Evolutionary conservation across 164 flowering plant genomes (phyloP).

Genomic region (Vitis labrusca): DNA sequence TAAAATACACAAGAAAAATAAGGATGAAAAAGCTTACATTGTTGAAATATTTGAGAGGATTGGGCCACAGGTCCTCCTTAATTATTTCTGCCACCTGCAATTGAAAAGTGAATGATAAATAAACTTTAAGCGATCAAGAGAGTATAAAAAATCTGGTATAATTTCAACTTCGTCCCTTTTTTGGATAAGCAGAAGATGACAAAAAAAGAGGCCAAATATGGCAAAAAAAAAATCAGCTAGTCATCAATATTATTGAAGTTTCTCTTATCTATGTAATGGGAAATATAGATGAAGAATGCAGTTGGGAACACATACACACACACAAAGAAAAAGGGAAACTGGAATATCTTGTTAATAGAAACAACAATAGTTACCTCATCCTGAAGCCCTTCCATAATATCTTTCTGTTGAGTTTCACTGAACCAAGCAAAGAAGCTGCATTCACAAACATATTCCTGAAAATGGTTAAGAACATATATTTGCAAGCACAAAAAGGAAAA

Average conservation of each 20-base stretch:
- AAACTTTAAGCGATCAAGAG: neutral
- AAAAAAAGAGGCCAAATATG: neutral
- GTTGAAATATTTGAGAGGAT: slow-evolving; percentile 55
- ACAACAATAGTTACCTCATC: slow-evolving; percentile 35
- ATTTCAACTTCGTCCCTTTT: neutral
- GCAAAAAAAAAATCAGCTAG: neutral
- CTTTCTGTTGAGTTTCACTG: slow-evolving; percentile 38
- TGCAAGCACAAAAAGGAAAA: neutral
- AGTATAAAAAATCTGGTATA: neutral
- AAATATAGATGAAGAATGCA: neutral
- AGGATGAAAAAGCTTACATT: slow-evolving; percentile 27
- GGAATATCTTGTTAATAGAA: neutral
- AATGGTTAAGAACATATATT: no score
- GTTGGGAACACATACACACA: no score
- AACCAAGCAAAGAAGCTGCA: slow-evolving; percentile 64
- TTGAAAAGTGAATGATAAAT: neutral
- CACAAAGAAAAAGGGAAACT: no score
- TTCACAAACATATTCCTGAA: neutral
- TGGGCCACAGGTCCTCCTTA: slow-evolving; percentile 60
- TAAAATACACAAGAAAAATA: neutral
- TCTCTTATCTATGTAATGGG: neutral
- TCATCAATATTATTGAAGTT: neutral
- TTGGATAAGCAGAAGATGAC: no score
- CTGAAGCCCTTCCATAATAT: slow-evolving; percentile 31
- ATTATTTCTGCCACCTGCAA: slow-evolving; percentile 56